Percentiles rank a stretch among this genome's conserved stretches.
Conservation (phyloP, 2,329 filamentous ascomycete species). For the Pyrenophora graminea region DNA sequence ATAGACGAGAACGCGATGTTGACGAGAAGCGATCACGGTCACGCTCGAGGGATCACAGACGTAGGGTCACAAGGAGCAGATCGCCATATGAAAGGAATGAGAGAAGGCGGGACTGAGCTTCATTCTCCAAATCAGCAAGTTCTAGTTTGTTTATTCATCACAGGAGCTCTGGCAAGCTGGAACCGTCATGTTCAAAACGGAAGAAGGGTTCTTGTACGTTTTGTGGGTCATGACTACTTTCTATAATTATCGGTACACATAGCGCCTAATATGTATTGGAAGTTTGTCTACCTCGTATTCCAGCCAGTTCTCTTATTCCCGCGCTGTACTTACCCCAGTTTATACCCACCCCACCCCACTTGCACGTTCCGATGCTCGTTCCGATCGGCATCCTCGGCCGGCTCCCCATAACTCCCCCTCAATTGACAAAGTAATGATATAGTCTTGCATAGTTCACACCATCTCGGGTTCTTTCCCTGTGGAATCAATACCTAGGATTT, state of each 20-base stretch:
- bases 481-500: background rate
- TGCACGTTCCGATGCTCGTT: background rate
- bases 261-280: too few relatives aligned
- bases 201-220: too few relatives aligned
- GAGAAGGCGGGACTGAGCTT: slow-evolving; percentile 15
- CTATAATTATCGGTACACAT: too few relatives aligned
- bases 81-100: slow-evolving; percentile 24
- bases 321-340: slow-evolving; percentile 1
- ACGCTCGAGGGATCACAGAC: slow-evolving; percentile 20
- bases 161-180: too few relatives aligned
- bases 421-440: background rate
- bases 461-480: background rate
- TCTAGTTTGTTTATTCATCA: background rate
- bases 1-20: slow-evolving; percentile 24
- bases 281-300: too few relatives aligned
- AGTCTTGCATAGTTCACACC: background rate
- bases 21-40: slow-evolving; percentile 37
- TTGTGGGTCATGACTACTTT: too few relatives aligned
- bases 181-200: too few relatives aligned
- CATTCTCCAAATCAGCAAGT: background rate
- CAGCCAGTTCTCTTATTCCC: background rate
- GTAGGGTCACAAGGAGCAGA: slow-evolving; percentile 22
- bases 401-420: slow-evolving; percentile 10
- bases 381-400: slow-evolving; percentile 14
- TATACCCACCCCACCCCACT: slow-evolving; percentile 5